Conservation (phyloP, 495 filamentous ascomycete genomes). For the Pseudotulostoma volvatum region DNA sequence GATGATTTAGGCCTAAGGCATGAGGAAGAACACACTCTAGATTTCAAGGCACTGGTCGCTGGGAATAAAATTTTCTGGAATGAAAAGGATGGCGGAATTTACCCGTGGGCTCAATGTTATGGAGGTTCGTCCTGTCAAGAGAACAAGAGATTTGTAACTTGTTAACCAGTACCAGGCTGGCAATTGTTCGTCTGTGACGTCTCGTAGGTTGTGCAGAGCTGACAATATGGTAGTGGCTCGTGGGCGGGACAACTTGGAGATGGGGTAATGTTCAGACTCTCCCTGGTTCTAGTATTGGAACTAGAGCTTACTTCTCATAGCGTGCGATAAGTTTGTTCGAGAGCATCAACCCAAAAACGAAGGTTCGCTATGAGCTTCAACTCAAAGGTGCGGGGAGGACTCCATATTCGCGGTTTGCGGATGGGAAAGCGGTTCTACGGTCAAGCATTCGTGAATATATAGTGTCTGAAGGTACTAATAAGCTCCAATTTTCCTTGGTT, state of each 20-base stretch:
- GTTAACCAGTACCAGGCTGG: conserved; percentile 35
- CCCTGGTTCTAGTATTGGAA: too few relatives aligned
- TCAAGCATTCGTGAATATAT: conserved; percentile 88
- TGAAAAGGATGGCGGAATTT: conserved; percentile 49
- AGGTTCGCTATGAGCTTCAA: conserved; percentile 69
- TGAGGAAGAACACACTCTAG: conserved; percentile 49
- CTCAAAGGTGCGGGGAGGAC: conserved; percentile 87
- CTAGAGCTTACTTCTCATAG: conserved; percentile 7
- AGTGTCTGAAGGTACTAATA: conserved; percentile 56
- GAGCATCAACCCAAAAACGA: conserved; percentile 57
- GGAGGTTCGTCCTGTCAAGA: conserved; percentile 49
- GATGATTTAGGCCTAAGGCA: conserved; percentile 54
- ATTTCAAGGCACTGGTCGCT: conserved; percentile 59
- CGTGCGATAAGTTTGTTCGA: conserved; percentile 91
- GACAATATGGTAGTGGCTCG: conserved; percentile 34
- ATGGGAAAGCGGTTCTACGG: conserved; percentile 83
- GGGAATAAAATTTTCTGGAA: conserved; percentile 59
- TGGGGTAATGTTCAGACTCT: conserved; percentile 30
- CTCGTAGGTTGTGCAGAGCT: neutral
- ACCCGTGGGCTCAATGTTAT: conserved; percentile 97
- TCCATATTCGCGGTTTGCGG: conserved; percentile 93
- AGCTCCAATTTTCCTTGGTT: neutral
- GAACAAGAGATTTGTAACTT: neutral
- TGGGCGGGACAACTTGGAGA: conserved; percentile 97
- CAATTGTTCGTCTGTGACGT: conserved; percentile 28